phyloP scores from a whole-genome alignment of 1,284 basidiomycete genomes.

The Grifola frondosa region DNA sequence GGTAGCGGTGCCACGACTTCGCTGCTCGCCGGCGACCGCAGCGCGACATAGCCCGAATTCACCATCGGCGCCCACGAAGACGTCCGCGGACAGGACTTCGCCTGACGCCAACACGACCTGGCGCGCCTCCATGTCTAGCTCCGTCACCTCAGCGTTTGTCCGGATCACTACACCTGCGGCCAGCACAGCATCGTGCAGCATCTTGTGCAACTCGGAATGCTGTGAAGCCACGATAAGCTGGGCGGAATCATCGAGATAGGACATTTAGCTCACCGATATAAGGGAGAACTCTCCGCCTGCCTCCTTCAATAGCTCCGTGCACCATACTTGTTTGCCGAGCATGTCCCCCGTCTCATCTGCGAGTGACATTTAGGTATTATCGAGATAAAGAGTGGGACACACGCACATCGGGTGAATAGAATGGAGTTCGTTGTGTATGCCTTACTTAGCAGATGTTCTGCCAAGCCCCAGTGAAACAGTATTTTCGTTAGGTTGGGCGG shows the following conservation, averaged over 20 bases:
- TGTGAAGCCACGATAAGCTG: slow-evolving; percentile 21
- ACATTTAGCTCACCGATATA: slow-evolving; percentile 44
- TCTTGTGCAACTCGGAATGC: slow-evolving; percentile 40
- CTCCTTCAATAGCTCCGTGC: slow-evolving; percentile 52
- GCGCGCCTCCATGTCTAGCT: slow-evolving; percentile 18
- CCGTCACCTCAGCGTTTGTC: slow-evolving; percentile 20
- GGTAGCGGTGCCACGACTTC: slow-evolving; percentile 28
- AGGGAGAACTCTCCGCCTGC: slow-evolving; percentile 54
- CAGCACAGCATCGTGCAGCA: slow-evolving; percentile 45
- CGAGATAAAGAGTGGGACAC: neutral
- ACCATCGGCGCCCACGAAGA: slow-evolving; percentile 70
- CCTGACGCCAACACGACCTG: slow-evolving; percentile 48
- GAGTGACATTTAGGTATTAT: neutral
- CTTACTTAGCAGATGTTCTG: slow-evolving; percentile 35
- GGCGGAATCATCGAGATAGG: slow-evolving; percentile 20
- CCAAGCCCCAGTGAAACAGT: slow-evolving; percentile 55
- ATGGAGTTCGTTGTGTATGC: slow-evolving; percentile 40
- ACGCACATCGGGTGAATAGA: slow-evolving; percentile 39
- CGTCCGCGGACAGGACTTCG: slow-evolving; percentile 46
- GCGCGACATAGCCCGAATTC: slow-evolving; percentile 27
- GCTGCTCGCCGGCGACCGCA: slow-evolving; percentile 35
- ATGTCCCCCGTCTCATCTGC: slow-evolving; percentile 40
- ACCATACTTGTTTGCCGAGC: slow-evolving; percentile 53
- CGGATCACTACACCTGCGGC: slow-evolving; percentile 29
- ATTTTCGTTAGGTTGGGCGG: slow-evolving; percentile 59